These are phyloP conservation scores for Camelina sativa DNA, from an alignment of 345 rosid genomes.

Conservation along the genomic window DNA sequence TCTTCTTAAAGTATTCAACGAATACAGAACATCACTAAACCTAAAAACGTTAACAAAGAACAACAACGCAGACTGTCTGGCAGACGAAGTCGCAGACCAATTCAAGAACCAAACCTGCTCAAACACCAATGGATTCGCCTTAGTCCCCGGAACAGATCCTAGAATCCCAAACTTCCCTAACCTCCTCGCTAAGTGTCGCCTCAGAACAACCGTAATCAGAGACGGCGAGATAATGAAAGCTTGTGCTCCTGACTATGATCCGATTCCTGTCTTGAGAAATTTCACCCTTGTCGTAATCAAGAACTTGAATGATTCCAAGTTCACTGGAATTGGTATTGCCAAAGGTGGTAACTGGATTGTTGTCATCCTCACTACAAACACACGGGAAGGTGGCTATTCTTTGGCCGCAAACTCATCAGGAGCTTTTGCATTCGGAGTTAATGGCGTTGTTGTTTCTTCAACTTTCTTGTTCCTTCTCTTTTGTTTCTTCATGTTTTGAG, in stretches of 20 bases:
- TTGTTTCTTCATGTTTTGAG: constrained; percentile 32
- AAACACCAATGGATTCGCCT: constrained; percentile 71
- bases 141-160: constrained; percentile 76
- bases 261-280: not conserved
- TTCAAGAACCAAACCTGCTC: constrained; percentile 79
- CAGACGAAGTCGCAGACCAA: constrained; percentile 69
- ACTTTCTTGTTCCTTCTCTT: constrained; percentile 16
- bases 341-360: constrained; percentile 66
- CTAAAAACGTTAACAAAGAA: constrained; percentile 57
- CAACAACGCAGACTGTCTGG: constrained; percentile 82
- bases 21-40: constrained; percentile 66
- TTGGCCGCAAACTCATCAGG: constrained; percentile 22
- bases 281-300: constrained; percentile 51
- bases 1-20: constrained; percentile 70
- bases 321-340: constrained; percentile 70
- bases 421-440: not conserved
- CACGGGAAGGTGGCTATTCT: constrained; percentile 64
- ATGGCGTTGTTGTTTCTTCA: constrained; percentile 1
- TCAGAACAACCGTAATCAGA: constrained; percentile 65
- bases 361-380: constrained; percentile 67
- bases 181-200: constrained; percentile 59
- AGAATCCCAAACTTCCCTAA: constrained; percentile 56
- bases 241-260: constrained; percentile 72
- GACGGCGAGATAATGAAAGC: constrained; percentile 73
- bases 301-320: constrained; percentile 64